Base-by-base conservation (phyloP, 495 filamentous ascomycete genomes). In the Parachaetomium inaequale region DNA sequence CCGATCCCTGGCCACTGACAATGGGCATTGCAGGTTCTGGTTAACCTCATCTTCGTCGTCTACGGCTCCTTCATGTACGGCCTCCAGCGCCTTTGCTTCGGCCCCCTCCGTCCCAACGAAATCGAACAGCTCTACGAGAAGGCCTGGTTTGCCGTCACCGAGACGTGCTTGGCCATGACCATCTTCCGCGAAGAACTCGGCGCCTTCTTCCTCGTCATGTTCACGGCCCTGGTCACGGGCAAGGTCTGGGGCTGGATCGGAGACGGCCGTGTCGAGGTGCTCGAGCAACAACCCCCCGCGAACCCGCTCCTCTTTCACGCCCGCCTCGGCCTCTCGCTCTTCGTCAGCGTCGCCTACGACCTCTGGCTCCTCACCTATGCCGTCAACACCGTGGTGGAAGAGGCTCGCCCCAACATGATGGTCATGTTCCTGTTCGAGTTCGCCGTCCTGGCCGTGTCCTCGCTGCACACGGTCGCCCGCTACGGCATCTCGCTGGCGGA, bases 381-480 rank as follows among this genome's bases (percentile, higher is more conserved):
- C 62, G 77, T 96, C 66, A 81, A 85, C 11, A 90, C 88, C 2
- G 92, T 98, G 28, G 85, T 96, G 21, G 83, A 88, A 47, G 85
- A 92, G 63, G 90, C 94, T 0, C 85, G 90, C 21, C 92, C 94
- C 0, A 92, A 94, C 57, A 97, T 98, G 91, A 98, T 98, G 95
- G 91, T 98, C 59, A 98, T 98, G 92, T 98, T 98, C 70, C 87
- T 92, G 19, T 98, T 98, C 67, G 94, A 98, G 72, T 98, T 98
- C 67, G 92, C 92, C 14, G 85, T 98, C 61, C 75, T 98, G 61
- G 79, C 85, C 4, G 86, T 95, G 12, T 84, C 86, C 31, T 96
- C 95, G 1, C 76, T 85, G 23, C 93, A 93, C 28, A 96, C 91
- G 8, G 76, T 83, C 19, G 78, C 84, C 55, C 85, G 92, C 55